Percentiles rank a stretch among this genome's conserved stretches.
These are phyloP conservation scores for Ceratocystis huliohia DNA, from an alignment of 2,329 filamentous ascomycete genomes.

Conservation along the genomic window DNA sequence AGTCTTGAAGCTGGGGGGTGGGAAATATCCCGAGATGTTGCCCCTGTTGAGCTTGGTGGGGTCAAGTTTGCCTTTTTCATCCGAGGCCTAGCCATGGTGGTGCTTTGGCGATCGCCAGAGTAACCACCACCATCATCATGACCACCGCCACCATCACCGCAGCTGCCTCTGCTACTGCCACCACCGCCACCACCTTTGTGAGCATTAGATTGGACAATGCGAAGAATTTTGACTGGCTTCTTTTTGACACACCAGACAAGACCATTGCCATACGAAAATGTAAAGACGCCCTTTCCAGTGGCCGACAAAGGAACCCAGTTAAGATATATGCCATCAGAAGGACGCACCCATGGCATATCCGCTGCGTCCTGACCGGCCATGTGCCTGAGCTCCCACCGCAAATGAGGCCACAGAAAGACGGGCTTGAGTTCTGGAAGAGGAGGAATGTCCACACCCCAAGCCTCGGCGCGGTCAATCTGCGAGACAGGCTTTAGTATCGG, in stretches of 20 bases:
- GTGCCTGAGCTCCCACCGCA: background rate
- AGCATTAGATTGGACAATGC: background rate
- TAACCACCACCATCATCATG: background rate
- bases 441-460: background rate
- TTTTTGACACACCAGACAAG: slow-evolving; percentile 1
- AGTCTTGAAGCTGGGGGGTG: background rate
- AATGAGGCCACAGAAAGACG: background rate
- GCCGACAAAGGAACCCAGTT: background rate
- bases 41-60: background rate
- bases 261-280: background rate
- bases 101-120: background rate
- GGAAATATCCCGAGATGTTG: background rate
- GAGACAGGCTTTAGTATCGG: slow-evolving; percentile 2
- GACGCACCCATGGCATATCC: background rate
- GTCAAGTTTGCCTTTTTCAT: background rate
- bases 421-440: background rate
- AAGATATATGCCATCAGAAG: background rate
- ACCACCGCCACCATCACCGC: too few relatives aligned
- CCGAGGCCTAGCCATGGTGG: background rate
- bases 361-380: background rate
- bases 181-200: background rate
- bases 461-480: background rate
- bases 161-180: too few relatives aligned
- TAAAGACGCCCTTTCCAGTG: background rate
- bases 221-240: slow-evolving; percentile 6